Evolutionary conservation across 2,329 filamentous ascomycete species (phyloP), one percentile per base, ranked within the genome.

Genomic region (Phoma sp.): DNA sequence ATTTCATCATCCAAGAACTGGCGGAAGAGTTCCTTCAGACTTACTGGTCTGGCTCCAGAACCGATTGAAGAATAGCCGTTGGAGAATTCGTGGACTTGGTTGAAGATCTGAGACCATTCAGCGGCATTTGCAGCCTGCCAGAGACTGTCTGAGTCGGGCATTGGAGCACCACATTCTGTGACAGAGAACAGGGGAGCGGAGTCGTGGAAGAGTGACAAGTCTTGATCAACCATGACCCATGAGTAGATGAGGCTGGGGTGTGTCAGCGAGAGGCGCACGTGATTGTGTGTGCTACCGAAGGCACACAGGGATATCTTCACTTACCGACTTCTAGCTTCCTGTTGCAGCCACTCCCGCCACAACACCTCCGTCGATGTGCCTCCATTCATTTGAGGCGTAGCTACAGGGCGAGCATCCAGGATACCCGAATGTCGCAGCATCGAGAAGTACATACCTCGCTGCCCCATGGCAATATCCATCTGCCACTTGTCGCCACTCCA

Each of bases 401-500:
- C 75, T 17, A 76, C 74, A 4, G 76, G 77, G 47, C 79, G 81
- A 7, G 77, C 74, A 53, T 89, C 86, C 25, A 90, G 75, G 75
- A 88, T 84, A 18, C 87, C 87, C 0, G 86, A 87, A 68, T 90
- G 86, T 62, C 86, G 83, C 18, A 90, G 76, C 87, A 90, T 90
- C 53, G 87, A 83, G 55, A 89, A 81, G 69, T 90, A 90, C 86
- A 90, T 90, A 52, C 86, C 86, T 40, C 87, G 81, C 71, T 90
- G 88, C 25, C 87, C 87, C 86, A 90, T 89, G 34, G 87, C 84
- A 60, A 90, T 89, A 65, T 90, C 87, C 87, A 90, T 90, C 60
- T 89, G 85, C 87, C 87, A 90, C 74, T 90, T 90, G 71, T 90
- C 87, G 38, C 88, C 88, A 67, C 87, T 88, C 88, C 88, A 91